These are phyloP conservation scores for Aspergillus coremiiformis DNA, from an alignment of 495 filamentous ascomycete species.

Conservation along the genomic window DNA sequence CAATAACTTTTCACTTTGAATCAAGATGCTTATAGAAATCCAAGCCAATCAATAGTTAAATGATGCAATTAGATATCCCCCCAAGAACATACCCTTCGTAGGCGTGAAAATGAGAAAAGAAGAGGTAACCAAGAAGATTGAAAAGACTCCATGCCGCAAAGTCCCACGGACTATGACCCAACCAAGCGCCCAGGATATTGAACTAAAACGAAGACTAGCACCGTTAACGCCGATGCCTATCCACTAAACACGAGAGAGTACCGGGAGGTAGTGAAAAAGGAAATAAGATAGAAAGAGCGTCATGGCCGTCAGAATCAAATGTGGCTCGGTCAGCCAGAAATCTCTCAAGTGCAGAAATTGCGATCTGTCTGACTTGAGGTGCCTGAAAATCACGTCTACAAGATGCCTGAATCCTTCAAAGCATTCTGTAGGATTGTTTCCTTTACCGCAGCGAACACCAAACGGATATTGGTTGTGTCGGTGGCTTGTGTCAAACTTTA, in stretches of 20 bases:
- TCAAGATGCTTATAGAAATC: conserved; percentile 14
- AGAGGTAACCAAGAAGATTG: conserved; percentile 3
- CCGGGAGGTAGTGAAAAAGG: conserved; percentile 9
- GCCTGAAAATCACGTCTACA: conserved; percentile 38
- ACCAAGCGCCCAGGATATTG: conserved; percentile 29
- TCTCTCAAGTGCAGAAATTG: neutral
- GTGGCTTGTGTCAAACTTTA: conserved; percentile 92
- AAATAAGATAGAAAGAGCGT: conserved; percentile 6
- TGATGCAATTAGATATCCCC: conserved; percentile 11
- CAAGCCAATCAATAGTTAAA: conserved; percentile 6
- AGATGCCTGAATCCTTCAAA: conserved; percentile 93
- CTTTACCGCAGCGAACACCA: conserved; percentile 97
- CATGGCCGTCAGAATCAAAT: neutral
- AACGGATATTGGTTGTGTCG: conserved; percentile 93
- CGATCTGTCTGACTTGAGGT: neutral
- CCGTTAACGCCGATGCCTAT: conserved; percentile 29
- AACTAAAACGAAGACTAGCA: conserved; percentile 19
- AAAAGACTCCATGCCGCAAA: conserved; percentile 16
- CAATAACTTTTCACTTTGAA: conserved; percentile 17
- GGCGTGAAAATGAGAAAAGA: conserved; percentile 3
- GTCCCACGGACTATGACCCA: conserved; percentile 17
- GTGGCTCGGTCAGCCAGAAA: neutral
- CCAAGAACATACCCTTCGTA: conserved; percentile 7
- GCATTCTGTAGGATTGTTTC: conserved; percentile 98
- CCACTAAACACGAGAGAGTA: conserved; percentile 25